Base-by-base conservation (phyloP, 352 stramenopile genomes). In the Sclerospora graminicola region DNA sequence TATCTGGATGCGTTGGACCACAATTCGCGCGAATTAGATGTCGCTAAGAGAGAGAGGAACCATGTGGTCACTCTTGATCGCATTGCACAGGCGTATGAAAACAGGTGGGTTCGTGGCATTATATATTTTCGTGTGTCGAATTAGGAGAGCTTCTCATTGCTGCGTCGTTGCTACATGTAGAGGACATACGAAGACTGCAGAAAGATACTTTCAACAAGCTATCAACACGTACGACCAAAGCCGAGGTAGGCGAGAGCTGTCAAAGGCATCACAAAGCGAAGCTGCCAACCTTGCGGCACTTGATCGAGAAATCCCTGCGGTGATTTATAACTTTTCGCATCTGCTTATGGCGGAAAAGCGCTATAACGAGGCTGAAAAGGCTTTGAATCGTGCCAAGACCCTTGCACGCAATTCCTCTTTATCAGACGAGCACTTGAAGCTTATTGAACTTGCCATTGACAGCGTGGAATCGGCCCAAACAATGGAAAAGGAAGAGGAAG, bases 31-130 rank as follows among this genome's bases (percentile, higher is more conserved):
- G 54, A 63, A 21, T 31, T 82, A 37, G 62, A 67, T 1, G 40
- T 46, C 1, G 45, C 34, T 13, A 65, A 69, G 38, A 52, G 67
- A 5, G 57, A 70, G 14, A 44, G 66, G 33, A 66, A 63, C 9
- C 71, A 61, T 20, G 35, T 90, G n/a, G 72, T 90, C 40, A 81
- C 76, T 29, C 58, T 88, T 11, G 78, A 90, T 43, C 70, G 78
- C 15, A 77, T 90, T 40, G 78, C 78, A 0, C 73, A 88, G 59
- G 84, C 66, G 36, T 88, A 85, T 46, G 66, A 88, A 36, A 70
- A 90, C 54, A 35, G 39, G 57, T 63, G 15, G 41, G 46, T 51
- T 20, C 33, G 30, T 26, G 21, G 21, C 34, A 26, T 21, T 28
- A 32, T 9, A 30, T 26, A 29, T 6, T 29, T 14, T 8, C 29